A percentile compares a stretch with the other conserved stretches of the same genome.
Conservation (phyloP, 2,329 filamentous ascomycete species). For the Fusarium tjaetaba region DNA sequence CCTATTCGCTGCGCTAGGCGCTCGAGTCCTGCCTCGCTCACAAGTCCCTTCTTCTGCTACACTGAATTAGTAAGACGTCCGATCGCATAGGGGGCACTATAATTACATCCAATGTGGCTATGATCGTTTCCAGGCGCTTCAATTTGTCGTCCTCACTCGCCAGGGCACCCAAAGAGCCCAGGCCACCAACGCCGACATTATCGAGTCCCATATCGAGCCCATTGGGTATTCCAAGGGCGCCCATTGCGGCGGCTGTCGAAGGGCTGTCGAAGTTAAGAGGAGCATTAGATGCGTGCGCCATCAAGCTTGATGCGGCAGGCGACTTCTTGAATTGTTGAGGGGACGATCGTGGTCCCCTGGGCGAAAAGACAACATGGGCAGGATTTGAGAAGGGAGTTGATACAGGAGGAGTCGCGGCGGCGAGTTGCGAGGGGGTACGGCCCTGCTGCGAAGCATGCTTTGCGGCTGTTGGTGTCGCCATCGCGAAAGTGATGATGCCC, state of each 20-base stretch:
- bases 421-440: conserved; percentile 61
- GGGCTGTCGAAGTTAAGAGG: conserved; percentile 72
- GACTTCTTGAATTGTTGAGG: conserved; percentile 73
- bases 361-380: conserved; percentile 68
- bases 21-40: conserved; percentile 80
- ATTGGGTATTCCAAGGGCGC: conserved; percentile 61
- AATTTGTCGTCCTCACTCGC: conserved; percentile 64
- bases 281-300: conserved; percentile 56
- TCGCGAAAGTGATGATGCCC: conserved; percentile 40
- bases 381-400: conserved; percentile 73
- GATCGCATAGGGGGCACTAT: not conserved
- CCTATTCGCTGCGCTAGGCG: conserved; percentile 74
- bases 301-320: conserved; percentile 63
- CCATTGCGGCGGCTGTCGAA: conserved; percentile 69
- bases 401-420: conserved; percentile 70
- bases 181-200: conserved; percentile 59
- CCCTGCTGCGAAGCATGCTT: conserved; percentile 59
- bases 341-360: conserved; percentile 66
- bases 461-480: conserved; percentile 63
- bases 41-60: conserved; percentile 65
- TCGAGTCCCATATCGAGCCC: conserved; percentile 64
- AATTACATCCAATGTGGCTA: conserved; percentile 61
- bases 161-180: conserved; percentile 54
- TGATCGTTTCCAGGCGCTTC: conserved; percentile 63
- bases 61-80: conserved; percentile 4